Evolutionary conservation across 2,329 filamentous ascomycete genomes (phyloP), one percentile per base, ranked within the genome.

Genomic region (Botrytis tulipae): DNA sequence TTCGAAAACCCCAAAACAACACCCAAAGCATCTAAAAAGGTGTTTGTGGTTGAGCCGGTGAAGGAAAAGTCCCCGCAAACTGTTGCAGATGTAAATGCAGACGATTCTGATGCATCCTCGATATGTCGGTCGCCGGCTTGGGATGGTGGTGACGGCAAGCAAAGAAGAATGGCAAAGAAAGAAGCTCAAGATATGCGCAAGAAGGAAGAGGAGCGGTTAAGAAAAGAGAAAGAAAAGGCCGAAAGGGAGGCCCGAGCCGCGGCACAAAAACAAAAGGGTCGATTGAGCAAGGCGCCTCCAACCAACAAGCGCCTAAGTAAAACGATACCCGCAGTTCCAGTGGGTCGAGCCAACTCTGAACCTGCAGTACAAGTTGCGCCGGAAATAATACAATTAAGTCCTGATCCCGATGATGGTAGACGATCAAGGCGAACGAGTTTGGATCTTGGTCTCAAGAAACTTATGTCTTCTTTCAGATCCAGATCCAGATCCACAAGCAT

Each of bases 111-210:
- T 54, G 71, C 71, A n/a, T 81, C 80, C 8, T 81, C 79, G 0
- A 87, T 90, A 71, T 91, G 89, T 75, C 87, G 89, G 72, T 90
- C 89, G 1, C 89, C 89, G 2, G 89, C 85, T 72, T 90, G 89
- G 89, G 88, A 89, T 75, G 85, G 87, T 35, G 87, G 87, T 76
- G 84, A 84, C 4, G 84, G 85, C 32, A 82, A 80, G 73, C 85
- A 83, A 71, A 85, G 82, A 76, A 85, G 85, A 67, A 83, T 85
- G 74, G 82, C 84, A 66, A 81, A 81, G 81, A 62, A 82, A 80
- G 76, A 83, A 83, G 73, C 81, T 78, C 73, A 85, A 81, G 74
- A 81, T 78, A 82, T 82, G 74, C 79, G 78, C 61, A 84, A 82
- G 69, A 85, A 82, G 76, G 84, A 85, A 69, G 80, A 80, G 25